Percentiles rank a stretch among this genome's conserved stretches.
phyloP scores from a whole-genome alignment of 2,329 filamentous ascomycete genomes.

The Botrytis galanthina region DNA sequence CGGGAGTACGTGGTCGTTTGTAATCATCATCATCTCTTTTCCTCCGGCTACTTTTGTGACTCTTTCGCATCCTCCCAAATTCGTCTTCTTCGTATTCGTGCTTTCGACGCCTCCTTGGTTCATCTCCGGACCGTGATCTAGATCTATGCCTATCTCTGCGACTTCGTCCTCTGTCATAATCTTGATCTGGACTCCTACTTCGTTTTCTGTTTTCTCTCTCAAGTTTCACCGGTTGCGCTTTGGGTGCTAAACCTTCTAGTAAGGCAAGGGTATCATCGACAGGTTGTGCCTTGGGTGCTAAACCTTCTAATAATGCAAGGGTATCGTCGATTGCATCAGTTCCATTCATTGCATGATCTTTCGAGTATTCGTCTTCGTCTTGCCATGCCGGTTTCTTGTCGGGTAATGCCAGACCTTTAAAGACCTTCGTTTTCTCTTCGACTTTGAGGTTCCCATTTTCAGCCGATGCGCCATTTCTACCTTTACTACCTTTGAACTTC shows the following conservation, averaged over 20 bases:
- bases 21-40: slow-evolving; percentile 54
- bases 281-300: slow-evolving; percentile 64
- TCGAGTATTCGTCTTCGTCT: slow-evolving; percentile 45
- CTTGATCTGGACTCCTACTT: slow-evolving; percentile 50
- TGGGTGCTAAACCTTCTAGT: slow-evolving; percentile 79
- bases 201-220: slow-evolving; percentile 48
- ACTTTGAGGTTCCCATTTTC: slow-evolving; percentile 46
- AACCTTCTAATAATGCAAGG: slow-evolving; percentile 81
- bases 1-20: slow-evolving; percentile 62
- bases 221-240: slow-evolving; percentile 45
- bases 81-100: slow-evolving; percentile 57
- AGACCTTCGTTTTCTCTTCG: slow-evolving; percentile 80
- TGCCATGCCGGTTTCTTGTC: slow-evolving; percentile 64
- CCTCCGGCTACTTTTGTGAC: slow-evolving; percentile 41
- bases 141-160: slow-evolving; percentile 47
- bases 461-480: slow-evolving; percentile 44
- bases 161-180: slow-evolving; percentile 39
- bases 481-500: slow-evolving; percentile 76
- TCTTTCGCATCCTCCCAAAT: slow-evolving; percentile 51
- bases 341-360: slow-evolving; percentile 41
- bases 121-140: slow-evolving; percentile 52
- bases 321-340: slow-evolving; percentile 85
- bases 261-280: slow-evolving; percentile 86
- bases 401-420: slow-evolving; percentile 83
- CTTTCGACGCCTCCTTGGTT: slow-evolving; percentile 42